A percentile compares a stretch with the other conserved stretches of the same genome.
Conservation (phyloP, 768 basidiomycete genomes). For the Termitomyces eurrhizus region DNA sequence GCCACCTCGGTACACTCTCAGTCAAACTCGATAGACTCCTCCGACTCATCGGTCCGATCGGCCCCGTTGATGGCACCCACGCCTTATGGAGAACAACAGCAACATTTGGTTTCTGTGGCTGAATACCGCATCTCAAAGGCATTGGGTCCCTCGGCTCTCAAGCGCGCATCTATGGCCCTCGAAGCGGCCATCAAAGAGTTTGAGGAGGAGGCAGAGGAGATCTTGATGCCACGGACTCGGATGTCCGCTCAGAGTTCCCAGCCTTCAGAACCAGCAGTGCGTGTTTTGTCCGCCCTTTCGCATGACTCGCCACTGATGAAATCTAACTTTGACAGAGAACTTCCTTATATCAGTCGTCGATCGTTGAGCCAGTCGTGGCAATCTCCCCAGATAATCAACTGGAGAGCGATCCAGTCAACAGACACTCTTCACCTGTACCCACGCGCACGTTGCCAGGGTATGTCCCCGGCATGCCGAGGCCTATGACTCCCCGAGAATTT, state of each 20-base stretch:
- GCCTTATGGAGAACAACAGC: constrained; percentile 34
- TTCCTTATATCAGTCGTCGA: constrained; percentile 31
- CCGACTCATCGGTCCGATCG: constrained; percentile 35
- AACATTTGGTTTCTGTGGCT: constrained; percentile 31
- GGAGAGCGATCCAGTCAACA: constrained; percentile 37
- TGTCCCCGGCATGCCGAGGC: constrained; percentile 86
- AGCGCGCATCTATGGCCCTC: constrained; percentile 69
- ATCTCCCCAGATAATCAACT: constrained; percentile 62
- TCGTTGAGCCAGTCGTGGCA: constrained; percentile 64
- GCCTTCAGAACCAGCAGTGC: constrained; percentile 24
- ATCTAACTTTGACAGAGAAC: constrained; percentile 23
- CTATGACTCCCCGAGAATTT: constrained; percentile 83
- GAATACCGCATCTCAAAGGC: constrained; percentile 47
- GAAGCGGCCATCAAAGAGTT: constrained; percentile 76
- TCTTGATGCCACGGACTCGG: constrained; percentile 56
- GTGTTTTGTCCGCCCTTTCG: constrained; percentile 15
- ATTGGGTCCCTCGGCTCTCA: constrained; percentile 48
- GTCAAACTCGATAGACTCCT: constrained; percentile 33
- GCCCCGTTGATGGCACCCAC: constrained; percentile 36
- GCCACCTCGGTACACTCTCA: constrained; percentile 38
- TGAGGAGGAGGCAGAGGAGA: constrained; percentile 72
- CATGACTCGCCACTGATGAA: constrained; percentile 7
- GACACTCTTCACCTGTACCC: constrained; percentile 59
- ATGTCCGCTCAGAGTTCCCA: constrained; percentile 27
- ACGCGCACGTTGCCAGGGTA: constrained; percentile 73